These are phyloP conservation scores for Aspergillus ibericus DNA, from an alignment of 2,329 filamentous ascomycete species.

Conservation along the genomic window DNA sequence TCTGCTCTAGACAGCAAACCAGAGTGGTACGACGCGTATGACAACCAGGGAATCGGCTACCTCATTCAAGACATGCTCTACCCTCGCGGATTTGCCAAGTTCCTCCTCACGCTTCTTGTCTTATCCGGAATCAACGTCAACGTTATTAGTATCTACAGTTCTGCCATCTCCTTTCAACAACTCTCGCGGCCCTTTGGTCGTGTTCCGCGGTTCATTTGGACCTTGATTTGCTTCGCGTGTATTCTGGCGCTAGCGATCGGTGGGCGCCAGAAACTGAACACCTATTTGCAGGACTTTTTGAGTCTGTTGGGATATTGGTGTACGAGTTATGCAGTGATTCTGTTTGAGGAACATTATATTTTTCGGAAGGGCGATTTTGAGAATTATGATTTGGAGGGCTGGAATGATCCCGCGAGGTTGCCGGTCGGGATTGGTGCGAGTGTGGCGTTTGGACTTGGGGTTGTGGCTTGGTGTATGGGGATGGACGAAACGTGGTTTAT, in stretches of 20 bases:
- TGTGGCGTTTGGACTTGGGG: background rate
- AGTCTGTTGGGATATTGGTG: constrained; percentile 5
- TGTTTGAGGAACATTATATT: constrained; percentile 6
- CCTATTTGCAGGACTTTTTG: background rate
- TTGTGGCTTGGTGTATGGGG: constrained; percentile 5
- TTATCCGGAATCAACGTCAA: constrained; percentile 4
- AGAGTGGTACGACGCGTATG: background rate
- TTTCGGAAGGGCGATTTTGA: constrained; percentile 5
- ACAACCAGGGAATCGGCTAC: constrained; percentile 5
- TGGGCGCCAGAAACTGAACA: background rate
- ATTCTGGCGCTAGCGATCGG: background rate
- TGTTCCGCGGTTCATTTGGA: constrained; percentile 7
- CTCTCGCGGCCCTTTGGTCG: background rate
- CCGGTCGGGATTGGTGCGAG: background rate
- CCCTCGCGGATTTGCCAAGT: constrained; percentile 8
- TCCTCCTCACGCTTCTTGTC: constrained; percentile 1
- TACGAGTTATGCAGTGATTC: constrained; percentile 2
- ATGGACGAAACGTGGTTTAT: constrained; percentile 6
- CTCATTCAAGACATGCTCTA: constrained; percentile 8
- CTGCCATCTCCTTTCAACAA: constrained; percentile 6
- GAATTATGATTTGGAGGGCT: constrained; percentile 6
- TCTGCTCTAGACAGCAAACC: background rate
- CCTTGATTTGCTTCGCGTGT: constrained; percentile 2
- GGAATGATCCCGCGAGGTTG: constrained; percentile 5
- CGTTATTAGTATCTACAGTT: constrained; percentile 6